phyloP scores from a whole-genome alignment of 108 stramenopile species.

The Cyclotella atomus region DNA sequence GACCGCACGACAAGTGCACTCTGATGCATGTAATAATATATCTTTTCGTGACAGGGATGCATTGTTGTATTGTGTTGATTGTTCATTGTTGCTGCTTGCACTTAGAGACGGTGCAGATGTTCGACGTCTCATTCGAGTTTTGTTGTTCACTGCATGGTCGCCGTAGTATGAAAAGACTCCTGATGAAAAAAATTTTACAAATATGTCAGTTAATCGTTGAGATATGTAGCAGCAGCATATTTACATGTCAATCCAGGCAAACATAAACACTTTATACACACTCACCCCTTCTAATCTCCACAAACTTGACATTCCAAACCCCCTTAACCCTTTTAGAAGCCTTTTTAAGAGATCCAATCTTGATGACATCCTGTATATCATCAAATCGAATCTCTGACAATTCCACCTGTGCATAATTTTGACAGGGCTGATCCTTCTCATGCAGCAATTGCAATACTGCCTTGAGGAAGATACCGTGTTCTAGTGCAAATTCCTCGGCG shows the following conservation, averaged over 20 bases:
- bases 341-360: slow-evolving; percentile 76
- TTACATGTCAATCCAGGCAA: too few relatives aligned
- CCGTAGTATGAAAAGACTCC: slow-evolving; percentile 7
- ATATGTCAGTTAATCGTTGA: not conserved
- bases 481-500: slow-evolving; percentile 64
- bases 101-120: not conserved
- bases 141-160: not conserved
- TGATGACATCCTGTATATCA: slow-evolving; percentile 59
- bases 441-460: slow-evolving; percentile 68
- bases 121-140: not conserved
- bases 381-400: slow-evolving; percentile 56
- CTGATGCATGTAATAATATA: slow-evolving; percentile 57
- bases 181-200: not conserved
- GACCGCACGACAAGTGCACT: slow-evolving; percentile 72
- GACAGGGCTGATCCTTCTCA: slow-evolving; percentile 64
- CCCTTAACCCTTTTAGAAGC: slow-evolving; percentile 75
- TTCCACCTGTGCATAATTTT: slow-evolving; percentile 15
- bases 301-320: slow-evolving; percentile 83
- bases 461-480: slow-evolving; percentile 81
- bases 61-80: not conserved
- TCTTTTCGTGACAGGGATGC: slow-evolving; percentile 63
- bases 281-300: slow-evolving; percentile 77
- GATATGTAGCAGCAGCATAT: too few relatives aligned
- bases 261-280: too few relatives aligned
- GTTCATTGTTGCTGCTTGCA: not conserved